Percentiles rank a stretch among this genome's conserved stretches.
These are phyloP conservation scores for Saccharomyces hybrid DNA, from an alignment of 1,139 yeast genomes.

Conservation along the genomic window DNA sequence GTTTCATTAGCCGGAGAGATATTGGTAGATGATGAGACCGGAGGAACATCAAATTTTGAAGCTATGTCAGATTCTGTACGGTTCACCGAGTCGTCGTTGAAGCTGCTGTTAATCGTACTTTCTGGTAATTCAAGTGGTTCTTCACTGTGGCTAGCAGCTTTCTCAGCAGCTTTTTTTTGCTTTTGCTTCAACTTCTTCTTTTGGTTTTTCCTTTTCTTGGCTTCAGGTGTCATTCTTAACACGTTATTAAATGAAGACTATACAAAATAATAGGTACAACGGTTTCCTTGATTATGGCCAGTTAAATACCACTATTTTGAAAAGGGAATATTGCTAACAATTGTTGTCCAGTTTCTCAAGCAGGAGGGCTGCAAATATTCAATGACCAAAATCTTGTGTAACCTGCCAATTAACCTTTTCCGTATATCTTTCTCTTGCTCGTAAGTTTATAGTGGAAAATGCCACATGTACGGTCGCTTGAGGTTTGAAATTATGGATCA, in stretches of 20 bases:
- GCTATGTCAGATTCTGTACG: not conserved
- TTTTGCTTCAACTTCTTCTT: slow-evolving; percentile 30
- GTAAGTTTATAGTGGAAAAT: not conserved
- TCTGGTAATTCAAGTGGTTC: slow-evolving; percentile 4
- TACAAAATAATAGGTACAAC: not conserved
- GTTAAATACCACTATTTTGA: not conserved
- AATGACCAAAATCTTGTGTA: not conserved
- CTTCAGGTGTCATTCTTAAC: slow-evolving; percentile 24
- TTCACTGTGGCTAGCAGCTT: slow-evolving; percentile 3
- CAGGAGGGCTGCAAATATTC: not conserved
- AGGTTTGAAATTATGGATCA: not conserved
- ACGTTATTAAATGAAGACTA: not conserved
- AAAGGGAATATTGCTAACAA: not conserved
- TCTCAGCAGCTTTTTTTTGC: slow-evolving; percentile 23
- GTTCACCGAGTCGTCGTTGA: not conserved
- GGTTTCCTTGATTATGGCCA: not conserved
- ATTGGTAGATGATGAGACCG: not conserved
- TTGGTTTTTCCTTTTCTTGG: slow-evolving; percentile 29
- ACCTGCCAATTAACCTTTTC: not conserved
- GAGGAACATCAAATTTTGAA: not conserved
- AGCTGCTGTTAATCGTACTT: not conserved
- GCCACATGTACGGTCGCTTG: not conserved
- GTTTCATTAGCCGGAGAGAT: not conserved
- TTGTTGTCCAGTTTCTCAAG: not conserved
- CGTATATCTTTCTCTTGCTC: not conserved